These are phyloP conservation scores for Phaffia tasmanica DNA, from an alignment of 768 basidiomycete species.

Conservation along the genomic window DNA sequence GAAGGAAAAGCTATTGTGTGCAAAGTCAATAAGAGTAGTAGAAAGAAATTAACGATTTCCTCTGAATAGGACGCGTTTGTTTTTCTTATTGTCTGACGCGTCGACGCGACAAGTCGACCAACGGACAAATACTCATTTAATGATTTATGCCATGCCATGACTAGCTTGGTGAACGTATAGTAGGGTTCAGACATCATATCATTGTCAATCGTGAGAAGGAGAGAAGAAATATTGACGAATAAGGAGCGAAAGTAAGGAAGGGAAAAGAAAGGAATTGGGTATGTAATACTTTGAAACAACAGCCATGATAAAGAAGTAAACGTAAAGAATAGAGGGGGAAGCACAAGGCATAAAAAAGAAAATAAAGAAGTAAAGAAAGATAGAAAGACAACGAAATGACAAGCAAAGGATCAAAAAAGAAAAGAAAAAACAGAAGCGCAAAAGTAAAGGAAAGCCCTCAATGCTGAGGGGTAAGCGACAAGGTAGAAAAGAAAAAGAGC, in stretches of 20 bases:
- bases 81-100: no score
- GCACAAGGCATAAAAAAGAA: neutral
- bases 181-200: no score
- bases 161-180: no score
- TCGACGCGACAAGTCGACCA: no score
- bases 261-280: slow-evolving; percentile 32
- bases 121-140: no score
- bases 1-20: no score
- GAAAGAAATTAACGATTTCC: no score
- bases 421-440: no score
- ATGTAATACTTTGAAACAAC: slow-evolving; percentile 33
- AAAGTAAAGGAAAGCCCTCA: neutral
- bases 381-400: neutral
- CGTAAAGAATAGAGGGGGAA: neutral
- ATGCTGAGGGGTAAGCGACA: neutral
- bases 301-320: slow-evolving; percentile 28
- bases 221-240: neutral
- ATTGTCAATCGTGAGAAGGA: no score
- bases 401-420: neutral
- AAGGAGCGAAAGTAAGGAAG: slow-evolving; percentile 33
- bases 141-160: no score
- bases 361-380: neutral
- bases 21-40: no score
- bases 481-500: neutral
- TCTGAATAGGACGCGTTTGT: no score